A percentile compares a stretch with the other conserved stretches of the same genome.
Conservation (phyloP, 2,329 filamentous ascomycete species). For the Ceratocystis albifundus region DNA sequence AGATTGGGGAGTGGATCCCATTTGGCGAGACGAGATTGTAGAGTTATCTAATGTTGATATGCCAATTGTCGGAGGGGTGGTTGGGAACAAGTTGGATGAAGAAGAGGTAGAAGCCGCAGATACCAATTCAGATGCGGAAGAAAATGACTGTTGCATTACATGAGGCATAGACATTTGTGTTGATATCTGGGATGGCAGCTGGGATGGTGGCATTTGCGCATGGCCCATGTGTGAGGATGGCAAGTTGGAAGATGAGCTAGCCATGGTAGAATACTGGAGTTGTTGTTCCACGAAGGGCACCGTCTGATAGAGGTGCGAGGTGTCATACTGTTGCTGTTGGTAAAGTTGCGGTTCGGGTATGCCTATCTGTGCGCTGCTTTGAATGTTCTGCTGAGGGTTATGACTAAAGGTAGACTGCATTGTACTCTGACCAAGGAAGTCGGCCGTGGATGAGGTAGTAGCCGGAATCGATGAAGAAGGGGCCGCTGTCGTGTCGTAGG, state of each 20-base stretch:
- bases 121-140: conserved; percentile 3
- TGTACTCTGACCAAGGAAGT: conserved; percentile 10
- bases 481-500: conserved; percentile 20
- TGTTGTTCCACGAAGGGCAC: conserved; percentile 40
- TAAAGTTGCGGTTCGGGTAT: conserved; percentile 29
- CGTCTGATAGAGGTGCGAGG: conserved; percentile 36
- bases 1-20: conserved; percentile 14
- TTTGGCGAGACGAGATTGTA: conserved; percentile 9
- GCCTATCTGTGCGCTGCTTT: conserved; percentile 1
- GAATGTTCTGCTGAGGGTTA: conserved; percentile 9
- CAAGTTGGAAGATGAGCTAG: conserved; percentile 13
- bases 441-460: background rate
- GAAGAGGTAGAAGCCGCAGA: background rate
- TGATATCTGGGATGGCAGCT: background rate
- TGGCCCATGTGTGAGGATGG: conserved; percentile 3
- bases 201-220: conserved; percentile 8
- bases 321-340: conserved; percentile 29
- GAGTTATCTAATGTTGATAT: conserved; percentile 12
- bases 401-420: conserved; percentile 16
- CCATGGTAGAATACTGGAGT: conserved; percentile 35
- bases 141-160: conserved; percentile 15
- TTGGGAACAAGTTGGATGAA: conserved; percentile 19
- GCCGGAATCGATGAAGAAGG: conserved; percentile 8
- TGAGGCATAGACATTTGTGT: background rate
- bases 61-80: conserved; percentile 19